Base-by-base conservation (phyloP, 2,329 filamentous ascomycete species). In the Alternaria tenuissima region DNA sequence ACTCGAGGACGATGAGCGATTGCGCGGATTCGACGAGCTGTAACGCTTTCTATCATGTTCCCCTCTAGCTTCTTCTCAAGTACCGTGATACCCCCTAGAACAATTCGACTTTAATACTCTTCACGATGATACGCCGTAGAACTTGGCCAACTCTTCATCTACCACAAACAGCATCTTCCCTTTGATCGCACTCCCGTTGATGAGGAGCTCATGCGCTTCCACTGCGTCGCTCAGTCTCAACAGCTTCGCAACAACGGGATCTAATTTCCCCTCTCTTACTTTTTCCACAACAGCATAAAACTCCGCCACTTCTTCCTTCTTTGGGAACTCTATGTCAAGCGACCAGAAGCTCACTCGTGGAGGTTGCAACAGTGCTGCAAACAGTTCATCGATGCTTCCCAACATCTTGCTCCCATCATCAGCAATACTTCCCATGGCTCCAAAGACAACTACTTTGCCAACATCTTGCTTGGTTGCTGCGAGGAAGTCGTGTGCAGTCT, bases 21-120 rank as follows among this genome's bases (percentile, higher is more conserved):
- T 73, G 41, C 67, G 68, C 14, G 55, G 34, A 34, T 74, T 74
- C 42, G 70, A 74, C 51, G 69, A 74, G 57, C 44, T 73, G 39
- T 73, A 53, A 58, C 36, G 22, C 43, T 30, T 59, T 36, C 16
- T 22, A 24, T 47, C 30, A 26, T 14, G 7, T 57, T 38, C 6
- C 20, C 32, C 11, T 4, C 20, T 38, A 8, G 2, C 24, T 5
- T 38, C 28, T 30, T 52, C 59, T 41, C 16, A 48, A 30, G 44
- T 48, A 36, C 12, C 52, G 38, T 59, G 64, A 70, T 68, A 70
- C 66, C 64, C 64, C 63, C 36, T 59, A 39, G 16, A 28, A 41
- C 38, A 39, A 24, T 49, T n/a, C 36, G 16, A 14, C 46, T 38
- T 18, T 24, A 12, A 48, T 16, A 11, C 30, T 9, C 30, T 16